Percentiles rank a stretch among this genome's conserved stretches.
These are phyloP conservation scores for Kuraishia molischiana DNA, from an alignment of 805 yeast species.

Conservation along the genomic window DNA sequence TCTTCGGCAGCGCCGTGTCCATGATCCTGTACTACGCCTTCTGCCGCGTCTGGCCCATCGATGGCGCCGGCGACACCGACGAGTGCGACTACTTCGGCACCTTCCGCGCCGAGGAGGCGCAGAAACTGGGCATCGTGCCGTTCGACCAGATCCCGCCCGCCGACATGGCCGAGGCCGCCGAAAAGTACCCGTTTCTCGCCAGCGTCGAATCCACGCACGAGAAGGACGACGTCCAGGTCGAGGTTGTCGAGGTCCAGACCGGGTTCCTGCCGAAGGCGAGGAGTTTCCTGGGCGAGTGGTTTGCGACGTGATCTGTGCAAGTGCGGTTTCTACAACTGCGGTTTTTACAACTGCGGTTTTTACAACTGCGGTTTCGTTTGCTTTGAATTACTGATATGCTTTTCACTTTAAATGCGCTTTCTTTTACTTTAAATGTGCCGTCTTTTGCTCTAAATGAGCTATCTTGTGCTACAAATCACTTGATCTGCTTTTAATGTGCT, in stretches of 20 bases:
- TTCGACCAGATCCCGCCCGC: background rate
- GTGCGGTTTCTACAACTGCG: no score
- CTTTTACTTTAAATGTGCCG: no score
- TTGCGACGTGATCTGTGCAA: no score
- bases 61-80: slow-evolving; percentile 24
- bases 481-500: no score
- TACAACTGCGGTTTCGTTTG: no score
- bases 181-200: slow-evolving; percentile 11
- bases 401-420: no score
- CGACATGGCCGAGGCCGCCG: background rate
- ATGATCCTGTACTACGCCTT: slow-evolving; percentile 25
- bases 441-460: no score
- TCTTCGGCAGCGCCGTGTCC: slow-evolving; percentile 29
- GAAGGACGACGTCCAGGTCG: background rate
- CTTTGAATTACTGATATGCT: no score
- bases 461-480: no score
- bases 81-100: slow-evolving; percentile 18
- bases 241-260: background rate
- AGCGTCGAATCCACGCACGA: background rate
- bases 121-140: slow-evolving; percentile 19
- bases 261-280: no score
- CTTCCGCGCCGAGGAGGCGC: slow-evolving; percentile 21
- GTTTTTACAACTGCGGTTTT: no score
- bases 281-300: no score
- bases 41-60: slow-evolving; percentile 24